Evolutionary conservation across 2,329 filamentous ascomycete genomes (phyloP), one percentile per base, ranked within the genome.

Genomic region (Bretziella fagacearum): DNA sequence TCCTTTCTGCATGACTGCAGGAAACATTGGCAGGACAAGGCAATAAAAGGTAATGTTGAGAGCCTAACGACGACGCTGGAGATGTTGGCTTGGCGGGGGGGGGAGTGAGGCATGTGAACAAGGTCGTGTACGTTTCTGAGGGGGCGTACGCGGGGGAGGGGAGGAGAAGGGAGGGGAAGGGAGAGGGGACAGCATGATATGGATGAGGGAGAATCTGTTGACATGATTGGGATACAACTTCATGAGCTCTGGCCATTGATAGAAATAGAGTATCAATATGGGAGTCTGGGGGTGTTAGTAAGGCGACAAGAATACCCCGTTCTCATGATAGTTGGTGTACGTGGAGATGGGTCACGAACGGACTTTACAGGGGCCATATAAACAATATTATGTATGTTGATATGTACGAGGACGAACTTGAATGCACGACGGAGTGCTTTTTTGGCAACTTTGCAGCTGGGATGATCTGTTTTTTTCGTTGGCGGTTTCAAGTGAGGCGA

Each of bases 351-450:
- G 20, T 30, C 40, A 30, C 26, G 27, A 20, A 20, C 27, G 23
- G 25, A n/a, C 6, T 17, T 25, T 22, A 43, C 25, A 29, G 13
- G 40, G 39, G 22, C 20, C 39, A 18, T 30, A 26, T n/a, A 30
- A 22, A 27, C 26, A 43, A 43, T 43, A 43, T 43, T 43, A 43
- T 43, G 40, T 43, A 43, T 15, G 26, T 26, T 18, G n/a, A 20
- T 43, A 43, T 43, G 25, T 43, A 43, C 15, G 26, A 27, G 4
- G 25, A 27, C 13, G 13, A 18, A 20, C 15, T 18, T 30, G 26
- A 43, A 43, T 13, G 40, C 40, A 43, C 40, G 30, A 43, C 7
- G 40, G 40, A 30, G 40, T 15, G 26, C 40, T 43, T 30, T 43
- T 30, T n/a, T n/a, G 13, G 15, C 18, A 39, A 22, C 5, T 25